Percentiles rank a stretch among this genome's conserved stretches.
phyloP scores from a whole-genome alignment of 2,329 filamentous ascomycete genomes.

The Domatiomyces catenatus region DNA sequence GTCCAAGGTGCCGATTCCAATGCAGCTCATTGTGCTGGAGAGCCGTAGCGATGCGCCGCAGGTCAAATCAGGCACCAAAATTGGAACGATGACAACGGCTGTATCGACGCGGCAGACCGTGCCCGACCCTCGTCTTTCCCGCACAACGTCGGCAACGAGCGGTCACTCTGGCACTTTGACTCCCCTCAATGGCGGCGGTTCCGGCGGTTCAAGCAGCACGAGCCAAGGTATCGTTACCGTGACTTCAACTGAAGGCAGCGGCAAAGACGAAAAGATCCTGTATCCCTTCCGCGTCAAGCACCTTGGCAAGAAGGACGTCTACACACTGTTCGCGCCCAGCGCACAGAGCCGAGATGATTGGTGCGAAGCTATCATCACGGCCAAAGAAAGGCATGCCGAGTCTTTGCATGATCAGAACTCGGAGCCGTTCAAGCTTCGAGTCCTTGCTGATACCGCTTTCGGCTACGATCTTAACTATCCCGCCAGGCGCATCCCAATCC shows the following conservation, averaged over 20 bases:
- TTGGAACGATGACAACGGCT: slow-evolving; percentile 47
- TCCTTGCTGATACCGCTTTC: slow-evolving; percentile 86
- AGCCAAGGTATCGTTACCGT: slow-evolving; percentile 33
- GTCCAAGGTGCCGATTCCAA: slow-evolving; percentile 85
- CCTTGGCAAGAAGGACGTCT: slow-evolving; percentile 71
- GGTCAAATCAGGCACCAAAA: slow-evolving; percentile 55
- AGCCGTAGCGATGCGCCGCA: slow-evolving; percentile 85
- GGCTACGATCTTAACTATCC: slow-evolving; percentile 48
- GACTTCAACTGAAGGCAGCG: slow-evolving; percentile 31
- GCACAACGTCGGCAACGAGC: slow-evolving; percentile 38
- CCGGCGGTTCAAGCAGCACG: slow-evolving; percentile 42
- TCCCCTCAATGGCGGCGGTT: slow-evolving; percentile 53
- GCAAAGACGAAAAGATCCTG: slow-evolving; percentile 64
- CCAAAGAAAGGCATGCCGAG: slow-evolving; percentile 84
- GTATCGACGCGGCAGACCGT: slow-evolving; percentile 33
- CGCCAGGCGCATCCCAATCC: slow-evolving; percentile 53
- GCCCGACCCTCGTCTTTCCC: slow-evolving; percentile 36
- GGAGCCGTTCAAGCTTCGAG: slow-evolving; percentile 80
- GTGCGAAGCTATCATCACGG: slow-evolving; percentile 86
- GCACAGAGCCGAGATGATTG: slow-evolving; percentile 66
- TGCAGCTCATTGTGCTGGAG: slow-evolving; percentile 87
- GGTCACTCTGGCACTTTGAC: slow-evolving; percentile 36
- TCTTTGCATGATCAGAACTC: slow-evolving; percentile 83
- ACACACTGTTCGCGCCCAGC: slow-evolving; percentile 73
- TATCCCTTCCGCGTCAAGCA: slow-evolving; percentile 96